Base-by-base conservation (phyloP, 805 yeast species). In the Metschnikowia cerradonensis region DNA sequence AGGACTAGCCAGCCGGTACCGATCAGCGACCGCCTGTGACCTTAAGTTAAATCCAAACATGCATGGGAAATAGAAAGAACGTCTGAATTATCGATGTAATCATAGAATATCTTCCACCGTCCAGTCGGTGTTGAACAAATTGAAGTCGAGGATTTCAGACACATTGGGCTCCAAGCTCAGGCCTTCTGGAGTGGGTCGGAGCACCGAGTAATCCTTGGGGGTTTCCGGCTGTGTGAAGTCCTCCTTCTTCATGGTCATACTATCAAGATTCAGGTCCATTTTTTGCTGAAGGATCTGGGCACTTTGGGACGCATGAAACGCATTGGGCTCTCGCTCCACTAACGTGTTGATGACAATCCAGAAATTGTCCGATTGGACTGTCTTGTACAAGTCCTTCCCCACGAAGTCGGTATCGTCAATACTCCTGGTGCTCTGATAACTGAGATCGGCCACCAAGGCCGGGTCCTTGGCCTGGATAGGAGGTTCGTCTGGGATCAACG, bases 291-390 rank as follows among this genome's bases (percentile, higher is more conserved):
- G 40, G 17, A 20, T 15, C 15, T 45, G 41, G 5, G 31, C 30
- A 30, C 39, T 38, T 32, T 45, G 35, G 14, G 54, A 41, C 38
- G 50, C 47, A 40, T 45, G 47, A 19, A 41, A 45, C n/a, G 51
- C 31, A 33, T 47, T 49, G 20, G 50, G 51, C 20, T 52, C 58
- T 14, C 52, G 39, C 23, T 56, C 58, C 14, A 46, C 34, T 23
- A 57, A 34, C 3, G 53, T 42, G 47, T 52, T 55, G 37, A 50
- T 41, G 31, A 49, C 42, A 15, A 58, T 50, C 61, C 61, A 58
- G 41, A 56, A 56, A 26, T 56, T 56, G 44, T 58, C 61, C 2
- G 61, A 54, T 32, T 58, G 61, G 3, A 58, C 37, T 6, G 60
- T 54, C 19, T 52, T 56, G 38, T 49, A 49, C 48, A 58, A 51